Base-by-base conservation (phyloP, 306 rosid species). In the Fragaria nilgerrensis region DNA sequence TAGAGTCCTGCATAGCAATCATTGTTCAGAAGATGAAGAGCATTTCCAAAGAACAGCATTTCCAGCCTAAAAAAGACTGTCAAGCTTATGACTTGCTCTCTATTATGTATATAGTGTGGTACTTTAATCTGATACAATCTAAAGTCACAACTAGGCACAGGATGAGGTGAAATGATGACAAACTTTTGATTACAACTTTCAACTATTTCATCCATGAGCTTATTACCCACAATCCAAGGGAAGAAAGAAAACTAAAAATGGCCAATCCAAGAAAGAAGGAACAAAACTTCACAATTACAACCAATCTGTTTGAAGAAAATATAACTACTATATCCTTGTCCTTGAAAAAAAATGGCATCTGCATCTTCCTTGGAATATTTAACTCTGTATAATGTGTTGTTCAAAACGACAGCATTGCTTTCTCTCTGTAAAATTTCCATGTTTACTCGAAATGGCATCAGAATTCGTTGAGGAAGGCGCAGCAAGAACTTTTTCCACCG, bases 281-380 rank as follows among this genome's bases (percentile, higher is more conserved):
- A 69, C 81, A 88, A 85, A 83, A 86, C 88, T 86, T 86, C 86
- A 84, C 84, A 73, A 84, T 79, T 89, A 75, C 85, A 77, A 75
- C 70, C 88, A 63, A 88, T 55, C 88, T 81, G 85, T 85, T 80
- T 66, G 81, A 83, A 77, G 79, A 80, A 81, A 86, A 81, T 74
- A 81, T 62, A 78, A 85, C 75, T 68, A 84, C 70, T 48, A 84
- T 75, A 88, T 77, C 75, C 81, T 81, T 73, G 81, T 82, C 94
- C 86, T 62, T 45, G 71, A 32, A 75, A 62, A 62, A 58, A n/a
- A 74, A 52, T 45, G 59, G 2, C 22, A 19, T 82, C 80, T 68
- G 77, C 87, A 81, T 84, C 81, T 75, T 82, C 81, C 82, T 81
- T 80, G 85, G 68, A 32, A 82, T 75, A 66, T 36, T 73, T 53